Evolutionary conservation across 164 flowering plant genomes (phyloP).

Genomic region (Aristolochia californica): DNA sequence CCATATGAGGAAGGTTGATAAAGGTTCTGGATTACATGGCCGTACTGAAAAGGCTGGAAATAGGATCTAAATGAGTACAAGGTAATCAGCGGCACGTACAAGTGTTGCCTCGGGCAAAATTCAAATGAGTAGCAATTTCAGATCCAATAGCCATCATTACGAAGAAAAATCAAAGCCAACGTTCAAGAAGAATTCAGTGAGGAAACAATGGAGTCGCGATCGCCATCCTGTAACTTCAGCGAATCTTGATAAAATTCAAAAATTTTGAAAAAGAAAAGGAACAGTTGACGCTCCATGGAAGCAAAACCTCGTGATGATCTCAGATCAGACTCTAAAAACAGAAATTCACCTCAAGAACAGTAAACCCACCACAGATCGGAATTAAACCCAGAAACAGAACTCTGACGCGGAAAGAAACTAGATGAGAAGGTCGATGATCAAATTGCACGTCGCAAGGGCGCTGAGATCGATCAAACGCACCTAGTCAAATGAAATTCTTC

Average conservation of each 20-base stretch:
- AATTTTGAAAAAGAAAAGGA: constrained; percentile 1
- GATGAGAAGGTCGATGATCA: too few species aligned
- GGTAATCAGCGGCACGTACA: too few species aligned
- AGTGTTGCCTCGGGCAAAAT: neutral
- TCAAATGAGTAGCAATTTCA: neutral
- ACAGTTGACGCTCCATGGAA: too few species aligned
- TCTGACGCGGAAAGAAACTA: too few species aligned
- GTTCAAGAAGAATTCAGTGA: constrained; percentile 1
- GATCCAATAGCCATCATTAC: neutral
- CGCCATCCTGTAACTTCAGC: neutral
- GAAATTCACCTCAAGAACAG: constrained; percentile 1
- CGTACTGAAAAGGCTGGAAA: too few species aligned
- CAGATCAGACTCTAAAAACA: constrained; percentile 8
- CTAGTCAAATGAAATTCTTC: too few species aligned
- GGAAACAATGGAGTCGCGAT: constrained; percentile 11
- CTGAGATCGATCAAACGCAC: too few species aligned
- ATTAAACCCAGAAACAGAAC: neutral
- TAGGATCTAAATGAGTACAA: too few species aligned
- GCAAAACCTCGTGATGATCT: too few species aligned
- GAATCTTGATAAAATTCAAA: constrained; percentile 1
- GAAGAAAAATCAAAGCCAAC: neutral
- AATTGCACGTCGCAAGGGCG: too few species aligned
- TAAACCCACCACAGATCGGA: constrained; percentile 2
- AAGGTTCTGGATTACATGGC: too few species aligned
- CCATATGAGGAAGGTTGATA: too few species aligned